Base-by-base conservation (phyloP, 495 filamentous ascomycete genomes). In the Podospora pseudoanserina region DNA sequence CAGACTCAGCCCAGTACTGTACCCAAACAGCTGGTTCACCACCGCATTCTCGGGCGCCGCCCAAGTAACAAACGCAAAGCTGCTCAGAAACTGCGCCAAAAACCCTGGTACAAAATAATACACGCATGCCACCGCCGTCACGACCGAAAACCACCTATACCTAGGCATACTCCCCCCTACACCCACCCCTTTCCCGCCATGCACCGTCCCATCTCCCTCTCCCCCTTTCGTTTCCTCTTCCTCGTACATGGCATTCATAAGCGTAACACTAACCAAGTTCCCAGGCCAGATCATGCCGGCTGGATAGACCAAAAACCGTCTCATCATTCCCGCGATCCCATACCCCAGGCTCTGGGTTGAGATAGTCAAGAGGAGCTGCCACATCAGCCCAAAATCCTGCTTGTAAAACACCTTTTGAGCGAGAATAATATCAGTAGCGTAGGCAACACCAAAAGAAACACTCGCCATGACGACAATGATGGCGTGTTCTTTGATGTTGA, bases 401-500 rank as follows among this genome's bases (percentile, higher is more conserved):
- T 85, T 82, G 72, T 92, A 92, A 72, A 90, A 92, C 54, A 89
- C 77, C 27, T 82, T 70, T 73, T 89, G 85, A 0, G 89, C 89
- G 27, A 90, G 80, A 28, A 92, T 87, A 70, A 89, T 83, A 67
- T 92, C 89, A 2, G 89, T 91, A 20, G 89, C 87, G 60, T 90
- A 88, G 3, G 88, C 89, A n/a, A 87, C 86, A 71, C 78, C 89
- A 72, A 79, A 84, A 65, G 79, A 82, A 6, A 86, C 85, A 65
- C 81, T 82, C 6, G 86, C 86, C 90, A 92, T 93, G 69, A 92
- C 87, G 5, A 89, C 89, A 69, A 93, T 91, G 69, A 93, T 80
- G 5, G 88, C 85, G 80, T 93, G 91, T 73, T 92, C 90, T 73
- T 93, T 93, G 76, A 91, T 86, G 75, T 92, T 93, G 79, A 93